Evolutionary conservation across 768 basidiomycete genomes (phyloP), one percentile per base, ranked within the genome.

Genomic region (Leucocoprinus sp.): DNA sequence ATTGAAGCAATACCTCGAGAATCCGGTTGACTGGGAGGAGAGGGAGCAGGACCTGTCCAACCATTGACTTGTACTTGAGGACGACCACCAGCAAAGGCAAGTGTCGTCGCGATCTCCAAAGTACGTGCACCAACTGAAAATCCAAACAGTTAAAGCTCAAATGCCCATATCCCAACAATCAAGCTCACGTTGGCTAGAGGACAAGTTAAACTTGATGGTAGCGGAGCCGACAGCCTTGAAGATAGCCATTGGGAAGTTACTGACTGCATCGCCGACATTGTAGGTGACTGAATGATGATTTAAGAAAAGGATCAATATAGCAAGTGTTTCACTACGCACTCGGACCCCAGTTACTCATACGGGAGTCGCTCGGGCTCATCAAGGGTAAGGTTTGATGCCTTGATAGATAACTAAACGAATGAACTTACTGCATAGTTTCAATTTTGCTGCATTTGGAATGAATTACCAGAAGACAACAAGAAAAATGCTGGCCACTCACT

Each of bases 221-320:
- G 62, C 52, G 9, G 64, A 28, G 4, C 64, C 65, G 39, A 67
- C 52, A n/a, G 55, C 55, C 58, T 67, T 59, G 58, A 67, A 67
- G n/a, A 62, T 48, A 14, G 61, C 63, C 64, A 67, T 62, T 8
- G 65, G 64, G 57, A 67, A 62, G 12, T 43, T 42, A 40, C 41
- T 52, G 46, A 58, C 47, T 5, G 53, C 38, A 17, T 28, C 42
- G 12, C 65, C 64, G 40, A 67, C 57, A 15, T 49, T 64, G 52
- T 57, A 67, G 6, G 65, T 65, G 18, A 62, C 61, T 55, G 17
- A 5, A 35, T 38, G 8, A 3, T 7, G 23, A 5, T 8, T 42
- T 34, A 37, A 17, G 17, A 3, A 27, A 12, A 37, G 18, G 15
- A n/a, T 14, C 3, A 18, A 14, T 12, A 24, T 17, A 35, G 28